A percentile compares a stretch with the other conserved stretches of the same genome.
Evolutionary conservation across 495 filamentous ascomycete genomes (phyloP).

Genomic region (Penicillium flavigenum): DNA sequence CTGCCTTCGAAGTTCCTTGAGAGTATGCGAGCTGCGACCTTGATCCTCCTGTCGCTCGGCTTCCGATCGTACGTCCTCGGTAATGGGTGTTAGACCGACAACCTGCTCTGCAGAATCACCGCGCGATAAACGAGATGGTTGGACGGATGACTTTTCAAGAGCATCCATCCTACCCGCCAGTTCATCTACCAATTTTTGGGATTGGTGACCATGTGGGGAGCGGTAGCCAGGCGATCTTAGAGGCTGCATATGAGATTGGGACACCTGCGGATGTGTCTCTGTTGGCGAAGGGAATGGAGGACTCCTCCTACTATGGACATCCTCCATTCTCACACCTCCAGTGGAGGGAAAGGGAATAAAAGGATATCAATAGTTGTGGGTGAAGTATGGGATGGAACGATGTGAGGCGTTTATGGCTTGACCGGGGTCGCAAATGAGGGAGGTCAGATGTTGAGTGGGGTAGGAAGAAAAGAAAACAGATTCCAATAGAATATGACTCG

Average conservation of each 20-base stretch:
- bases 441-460: slow-evolving; percentile 4
- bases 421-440: slow-evolving; percentile 19
- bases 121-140: slow-evolving; percentile 26
- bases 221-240: slow-evolving; percentile 29
- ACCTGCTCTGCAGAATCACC: slow-evolving; percentile 28
- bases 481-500: slow-evolving; percentile 5
- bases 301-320: slow-evolving; percentile 42
- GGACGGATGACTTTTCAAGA: slow-evolving; percentile 14
- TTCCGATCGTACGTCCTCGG: slow-evolving; percentile 30
- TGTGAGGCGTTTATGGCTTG: slow-evolving; percentile 40
- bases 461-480: slow-evolving; percentile 12
- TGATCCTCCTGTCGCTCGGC: slow-evolving; percentile 35
- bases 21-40: slow-evolving; percentile 40
- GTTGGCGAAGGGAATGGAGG: slow-evolving; percentile 47
- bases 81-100: slow-evolving; percentile 23
- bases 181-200: slow-evolving; percentile 21
- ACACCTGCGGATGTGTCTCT: slow-evolving; percentile 37
- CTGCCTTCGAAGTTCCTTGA: slow-evolving; percentile 44
- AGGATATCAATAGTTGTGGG: slow-evolving; percentile 32
- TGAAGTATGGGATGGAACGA: slow-evolving; percentile 32
- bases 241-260: slow-evolving; percentile 31
- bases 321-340: slow-evolving; percentile 42
- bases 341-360: slow-evolving; percentile 26
- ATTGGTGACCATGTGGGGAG: slow-evolving; percentile 21
- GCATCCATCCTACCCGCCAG: slow-evolving; percentile 22